Base-by-base conservation (phyloP, 2,329 filamentous ascomycete species). In the Scortechinia acanthostroma region DNA sequence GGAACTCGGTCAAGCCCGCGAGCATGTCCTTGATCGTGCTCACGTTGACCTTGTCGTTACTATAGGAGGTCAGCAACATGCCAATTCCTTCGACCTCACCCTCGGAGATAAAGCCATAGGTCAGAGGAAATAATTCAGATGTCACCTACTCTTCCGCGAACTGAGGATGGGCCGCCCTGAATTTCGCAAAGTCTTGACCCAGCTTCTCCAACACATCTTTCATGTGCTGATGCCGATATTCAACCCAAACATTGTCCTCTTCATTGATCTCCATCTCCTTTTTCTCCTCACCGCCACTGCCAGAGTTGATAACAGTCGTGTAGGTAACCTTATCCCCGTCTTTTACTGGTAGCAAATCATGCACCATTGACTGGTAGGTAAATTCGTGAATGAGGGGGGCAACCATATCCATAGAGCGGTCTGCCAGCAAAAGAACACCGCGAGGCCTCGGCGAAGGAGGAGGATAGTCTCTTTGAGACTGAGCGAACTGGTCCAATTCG, bases 11-110 rank as follows among this genome's bases (percentile, higher is more conserved):
- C 48, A 98, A 68, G 5, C 91, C 91, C 14, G 89, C 93, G 67
- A 98, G 70, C 93, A 98, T 98, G 63, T 96, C 91, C 58, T 93
- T 89, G 64, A 98, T 95, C 21, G 88, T 86, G 64, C 91, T 95
- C 46, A 98, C 71, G 58, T 80, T 94, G 33, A 83, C 84, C 22
- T 82, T 76, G 46, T 86, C 78, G 50, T 76, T 71, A 66, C 51
- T 22, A 60, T 65, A 13, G 61, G 6, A 17, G 17, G 17, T 40
- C 20, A 40, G 35, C 35, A 6, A 13, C 6, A 6, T 17, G 6
- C 17, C 35, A 10, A 19, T 10, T 13, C 17, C 6, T 13, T 6
- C 20, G 14, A 40, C 17, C n/a, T n/a, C n/a, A n/a, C n/a, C n/a
- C n/a, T n/a, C n/a, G n/a, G n/a, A n/a, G n/a, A n/a, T n/a, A n/a